Conservation (phyloP, 805 yeast species). For the Komagataella mondaviorum region DNA sequence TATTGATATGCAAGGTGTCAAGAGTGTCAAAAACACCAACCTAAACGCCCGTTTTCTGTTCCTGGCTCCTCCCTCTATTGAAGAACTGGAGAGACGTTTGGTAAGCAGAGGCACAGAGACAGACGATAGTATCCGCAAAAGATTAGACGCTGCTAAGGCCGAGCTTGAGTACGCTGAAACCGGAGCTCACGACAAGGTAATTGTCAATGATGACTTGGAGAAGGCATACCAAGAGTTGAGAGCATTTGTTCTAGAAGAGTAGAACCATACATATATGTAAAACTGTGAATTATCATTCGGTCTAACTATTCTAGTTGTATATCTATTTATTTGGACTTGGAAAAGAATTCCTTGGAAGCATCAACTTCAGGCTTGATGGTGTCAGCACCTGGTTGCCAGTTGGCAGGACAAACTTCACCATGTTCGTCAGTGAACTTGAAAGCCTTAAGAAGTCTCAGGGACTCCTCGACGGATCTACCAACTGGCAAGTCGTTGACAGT, state of each 20-base stretch:
- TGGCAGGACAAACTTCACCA: conserved; percentile 99
- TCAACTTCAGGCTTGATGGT: conserved; percentile 78
- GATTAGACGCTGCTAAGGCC: conserved; percentile 75
- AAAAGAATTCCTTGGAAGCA: conserved; percentile 71
- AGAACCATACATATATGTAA: background rate
- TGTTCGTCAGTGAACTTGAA: conserved; percentile 98
- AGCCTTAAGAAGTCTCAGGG: conserved; percentile 94
- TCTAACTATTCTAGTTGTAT: background rate
- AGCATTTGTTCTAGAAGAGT: conserved; percentile 48
- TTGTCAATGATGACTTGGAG: conserved; percentile 87
- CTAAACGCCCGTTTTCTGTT: conserved; percentile 80
- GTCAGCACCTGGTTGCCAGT: conserved; percentile 95
- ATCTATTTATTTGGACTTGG: conserved; percentile 34
- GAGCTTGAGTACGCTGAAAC: conserved; percentile 83
- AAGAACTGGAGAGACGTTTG: conserved; percentile 60
- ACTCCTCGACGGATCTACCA: conserved; percentile 97
- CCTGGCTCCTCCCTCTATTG: conserved; percentile 87
- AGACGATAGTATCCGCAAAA: conserved; percentile 66
- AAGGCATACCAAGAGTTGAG: conserved; percentile 75
- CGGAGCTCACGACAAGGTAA: conserved; percentile 83
- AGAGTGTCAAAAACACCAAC: conserved; percentile 71
- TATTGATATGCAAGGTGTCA: conserved; percentile 98
- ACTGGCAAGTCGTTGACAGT: conserved; percentile 98
- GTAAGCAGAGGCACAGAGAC: conserved; percentile 93
- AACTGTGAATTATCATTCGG: background rate